Percentiles rank a stretch among this genome's conserved stretches.
Evolutionary conservation across 768 basidiomycete genomes (phyloP).

Genomic region (Paxillus involutus): DNA sequence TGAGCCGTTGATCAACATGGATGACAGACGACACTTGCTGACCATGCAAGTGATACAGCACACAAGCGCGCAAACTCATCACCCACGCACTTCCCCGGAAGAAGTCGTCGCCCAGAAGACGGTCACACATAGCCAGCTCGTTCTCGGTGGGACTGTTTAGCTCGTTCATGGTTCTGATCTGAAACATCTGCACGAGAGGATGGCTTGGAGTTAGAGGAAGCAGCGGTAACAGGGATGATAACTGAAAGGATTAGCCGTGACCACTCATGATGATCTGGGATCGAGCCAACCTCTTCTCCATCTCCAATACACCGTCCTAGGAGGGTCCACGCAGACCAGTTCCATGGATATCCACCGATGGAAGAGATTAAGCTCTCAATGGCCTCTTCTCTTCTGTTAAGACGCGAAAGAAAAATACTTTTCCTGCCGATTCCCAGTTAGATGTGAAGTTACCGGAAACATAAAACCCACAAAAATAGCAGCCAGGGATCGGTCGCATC

Average conservation of each 20-base stretch:
- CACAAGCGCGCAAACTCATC: conserved; percentile 82
- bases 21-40: conserved; percentile 22
- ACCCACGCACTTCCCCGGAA: conserved; percentile 87
- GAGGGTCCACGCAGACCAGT: conserved; percentile 91
- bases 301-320: conserved; percentile 79
- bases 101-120: conserved; percentile 63
- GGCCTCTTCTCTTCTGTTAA: conserved; percentile 81
- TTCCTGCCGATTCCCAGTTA: conserved; percentile 49
- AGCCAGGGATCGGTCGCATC: conserved; percentile 75
- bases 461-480: conserved; percentile 67
- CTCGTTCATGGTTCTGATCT: conserved; percentile 86
- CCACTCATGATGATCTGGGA: not conserved
- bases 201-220: conserved; percentile 52
- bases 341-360: conserved; percentile 81
- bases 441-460: conserved; percentile 1
- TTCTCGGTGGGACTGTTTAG: conserved; percentile 87
- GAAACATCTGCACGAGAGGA: conserved; percentile 69
- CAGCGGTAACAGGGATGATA: conserved; percentile 43
- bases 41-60: conserved; percentile 92
- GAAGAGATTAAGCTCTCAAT: conserved; percentile 79
- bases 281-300: conserved; percentile 71
- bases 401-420: conserved; percentile 76
- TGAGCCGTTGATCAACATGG: conserved; percentile 1
- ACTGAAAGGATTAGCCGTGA: conserved; percentile 28
- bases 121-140: conserved; percentile 79